A percentile compares a stretch with the other conserved stretches of the same genome.
phyloP scores from a whole-genome alignment of 129 eudicot species.

The Erigeron canadensis region DNA sequence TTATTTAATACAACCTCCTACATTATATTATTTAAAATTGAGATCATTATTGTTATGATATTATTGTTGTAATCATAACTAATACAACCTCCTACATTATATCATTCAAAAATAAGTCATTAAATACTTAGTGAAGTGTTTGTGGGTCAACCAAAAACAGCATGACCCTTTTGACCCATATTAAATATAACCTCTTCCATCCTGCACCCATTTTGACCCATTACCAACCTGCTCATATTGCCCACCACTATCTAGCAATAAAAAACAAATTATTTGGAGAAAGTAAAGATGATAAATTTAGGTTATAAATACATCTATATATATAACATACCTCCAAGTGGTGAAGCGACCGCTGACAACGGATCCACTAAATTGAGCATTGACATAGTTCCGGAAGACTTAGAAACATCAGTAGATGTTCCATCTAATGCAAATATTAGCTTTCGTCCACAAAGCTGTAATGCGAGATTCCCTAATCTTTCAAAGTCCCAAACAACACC shows the following conservation, averaged over 20 bases:
- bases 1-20: background rate
- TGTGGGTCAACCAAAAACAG: background rate
- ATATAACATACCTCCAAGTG: slow-evolving; percentile 72
- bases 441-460: slow-evolving; percentile 85
- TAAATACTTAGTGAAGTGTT: no score
- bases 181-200: background rate
- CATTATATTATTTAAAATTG: background rate
- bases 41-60: background rate
- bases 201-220: background rate
- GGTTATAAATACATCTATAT: background rate
- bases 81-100: no score
- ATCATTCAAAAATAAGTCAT: no score
- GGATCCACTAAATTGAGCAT: slow-evolving; percentile 97
- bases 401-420: slow-evolving; percentile 76
- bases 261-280: slow-evolving; percentile 5
- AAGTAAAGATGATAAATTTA: slow-evolving; percentile 17
- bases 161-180: background rate
- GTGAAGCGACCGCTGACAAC: slow-evolving; percentile 95
- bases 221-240: background rate
- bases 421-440: slow-evolving; percentile 96
- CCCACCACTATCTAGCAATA: background rate
- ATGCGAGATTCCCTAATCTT: slow-evolving; percentile 75
- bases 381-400: slow-evolving; percentile 72
- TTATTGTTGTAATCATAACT: background rate
- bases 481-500: slow-evolving; percentile 96